Evolutionary conservation across 306 rosid genomes (phyloP).

Genomic region (Arachis stenosperma): DNA sequence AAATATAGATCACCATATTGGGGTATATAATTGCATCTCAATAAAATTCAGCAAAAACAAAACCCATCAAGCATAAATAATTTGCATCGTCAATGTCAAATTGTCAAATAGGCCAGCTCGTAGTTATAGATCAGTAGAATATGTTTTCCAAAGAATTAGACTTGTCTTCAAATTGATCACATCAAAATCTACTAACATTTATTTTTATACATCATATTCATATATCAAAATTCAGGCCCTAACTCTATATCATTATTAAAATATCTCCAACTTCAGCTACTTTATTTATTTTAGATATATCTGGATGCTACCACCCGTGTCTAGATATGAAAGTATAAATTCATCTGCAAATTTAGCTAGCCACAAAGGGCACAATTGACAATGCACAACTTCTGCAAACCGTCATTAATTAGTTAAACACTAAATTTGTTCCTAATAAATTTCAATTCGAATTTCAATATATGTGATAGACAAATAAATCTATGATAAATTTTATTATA

Average conservation of each 20-base stretch:
- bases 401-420: no score
- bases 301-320: not conserved
- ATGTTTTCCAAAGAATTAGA: not conserved
- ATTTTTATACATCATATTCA: not conserved
- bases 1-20: conserved; percentile 1
- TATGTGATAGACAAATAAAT: no score
- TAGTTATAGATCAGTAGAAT: not conserved
- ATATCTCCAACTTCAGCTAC: not conserved
- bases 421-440: no score
- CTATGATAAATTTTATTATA: no score
- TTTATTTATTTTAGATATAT: not conserved
- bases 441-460: no score
- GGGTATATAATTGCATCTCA: not conserved
- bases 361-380: conserved; percentile 41
- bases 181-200: not conserved
- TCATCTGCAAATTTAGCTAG: not conserved
- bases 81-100: not conserved
- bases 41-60: not conserved
- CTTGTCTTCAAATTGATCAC: not conserved
- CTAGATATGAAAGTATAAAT: not conserved
- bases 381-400: conserved; percentile 5
- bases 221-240: not conserved
- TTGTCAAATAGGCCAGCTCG: no score
- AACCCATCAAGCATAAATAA: not conserved
- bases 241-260: not conserved